Evolutionary conservation across 192 early-diverging fungal species (phyloP).

Genomic region (Coemansia sp.): DNA sequence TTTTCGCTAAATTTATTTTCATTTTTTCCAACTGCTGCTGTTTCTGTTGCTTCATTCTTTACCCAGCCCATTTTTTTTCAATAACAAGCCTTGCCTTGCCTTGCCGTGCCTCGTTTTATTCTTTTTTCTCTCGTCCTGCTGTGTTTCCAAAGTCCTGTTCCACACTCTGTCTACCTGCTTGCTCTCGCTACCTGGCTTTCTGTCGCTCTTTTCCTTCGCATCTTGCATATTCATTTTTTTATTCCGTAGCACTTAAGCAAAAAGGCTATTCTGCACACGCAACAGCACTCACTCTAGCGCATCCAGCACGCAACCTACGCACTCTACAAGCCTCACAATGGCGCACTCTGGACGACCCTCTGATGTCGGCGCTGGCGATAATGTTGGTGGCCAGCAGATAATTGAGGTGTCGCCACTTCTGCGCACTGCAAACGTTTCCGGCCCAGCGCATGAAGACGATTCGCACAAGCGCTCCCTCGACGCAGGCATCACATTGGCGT

Average conservation of each 20-base stretch:
- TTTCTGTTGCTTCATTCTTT: background rate
- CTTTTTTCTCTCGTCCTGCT: background rate
- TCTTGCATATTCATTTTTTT: conserved; percentile 1
- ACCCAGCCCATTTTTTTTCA: conserved; percentile 1
- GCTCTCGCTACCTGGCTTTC: too few relatives aligned
- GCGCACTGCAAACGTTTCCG: conserved; percentile 1
- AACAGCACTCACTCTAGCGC: too few relatives aligned
- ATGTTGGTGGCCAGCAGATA: conserved; percentile 1
- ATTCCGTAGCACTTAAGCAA: background rate
- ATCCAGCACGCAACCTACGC: too few relatives aligned
- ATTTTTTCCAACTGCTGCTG: too few relatives aligned
- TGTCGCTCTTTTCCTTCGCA: background rate
- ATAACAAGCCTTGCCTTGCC: conserved; percentile 5
- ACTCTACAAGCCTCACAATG: background rate
- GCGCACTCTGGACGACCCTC: conserved; percentile 1
- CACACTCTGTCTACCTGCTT: too few relatives aligned
- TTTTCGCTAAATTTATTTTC: too few relatives aligned
- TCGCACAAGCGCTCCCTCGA: conserved; percentile 21
- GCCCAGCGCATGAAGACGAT: background rate
- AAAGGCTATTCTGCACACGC: too few relatives aligned
- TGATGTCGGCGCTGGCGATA: background rate
- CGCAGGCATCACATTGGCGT: conserved; percentile 42
- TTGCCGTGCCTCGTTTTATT: background rate
- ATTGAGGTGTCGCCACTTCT: conserved; percentile 50
- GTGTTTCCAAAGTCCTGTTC: too few relatives aligned